Conservation (phyloP, 1,284 basidiomycete species). For the Caloboletus firmus region DNA sequence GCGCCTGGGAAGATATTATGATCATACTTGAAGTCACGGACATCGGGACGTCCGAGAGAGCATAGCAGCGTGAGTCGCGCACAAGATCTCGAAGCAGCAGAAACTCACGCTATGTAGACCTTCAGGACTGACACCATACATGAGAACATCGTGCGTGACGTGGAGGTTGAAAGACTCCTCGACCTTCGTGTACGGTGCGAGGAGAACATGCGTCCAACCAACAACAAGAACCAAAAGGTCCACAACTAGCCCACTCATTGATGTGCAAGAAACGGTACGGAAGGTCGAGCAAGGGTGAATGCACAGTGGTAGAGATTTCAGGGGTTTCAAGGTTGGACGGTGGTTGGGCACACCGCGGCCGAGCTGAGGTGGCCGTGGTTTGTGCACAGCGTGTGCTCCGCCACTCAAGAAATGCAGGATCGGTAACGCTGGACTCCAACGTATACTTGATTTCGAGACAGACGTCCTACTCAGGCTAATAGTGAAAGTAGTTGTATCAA, state of each 20-base stretch:
- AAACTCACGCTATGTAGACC: constrained; percentile 51
- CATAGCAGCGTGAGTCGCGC: constrained; percentile 8
- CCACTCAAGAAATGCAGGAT: neutral
- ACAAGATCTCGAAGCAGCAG: neutral
- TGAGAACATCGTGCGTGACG: constrained; percentile 84
- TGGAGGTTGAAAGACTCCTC: constrained; percentile 98
- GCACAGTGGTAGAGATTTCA: neutral
- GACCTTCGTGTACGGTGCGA: constrained; percentile 92
- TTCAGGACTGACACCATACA: constrained; percentile 60
- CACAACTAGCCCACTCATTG: constrained; percentile 34
- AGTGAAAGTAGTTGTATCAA: constrained; percentile 43
- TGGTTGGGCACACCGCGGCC: neutral
- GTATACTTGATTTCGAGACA: neutral
- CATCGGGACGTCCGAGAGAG: neutral
- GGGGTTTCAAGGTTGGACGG: neutral
- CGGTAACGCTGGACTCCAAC: neutral
- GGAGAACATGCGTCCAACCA: constrained; percentile 65
- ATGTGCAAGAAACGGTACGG: neutral
- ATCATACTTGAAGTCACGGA: constrained; percentile 65
- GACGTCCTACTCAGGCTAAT: neutral
- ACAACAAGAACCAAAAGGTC: constrained; percentile 59
- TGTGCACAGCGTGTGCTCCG: neutral
- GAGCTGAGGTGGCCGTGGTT: too few species aligned
- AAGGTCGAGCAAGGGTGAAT: neutral
- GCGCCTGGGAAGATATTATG: constrained; percentile 89